Conservation (phyloP, 768 basidiomycete species). For the Megacollybia marginata region DNA sequence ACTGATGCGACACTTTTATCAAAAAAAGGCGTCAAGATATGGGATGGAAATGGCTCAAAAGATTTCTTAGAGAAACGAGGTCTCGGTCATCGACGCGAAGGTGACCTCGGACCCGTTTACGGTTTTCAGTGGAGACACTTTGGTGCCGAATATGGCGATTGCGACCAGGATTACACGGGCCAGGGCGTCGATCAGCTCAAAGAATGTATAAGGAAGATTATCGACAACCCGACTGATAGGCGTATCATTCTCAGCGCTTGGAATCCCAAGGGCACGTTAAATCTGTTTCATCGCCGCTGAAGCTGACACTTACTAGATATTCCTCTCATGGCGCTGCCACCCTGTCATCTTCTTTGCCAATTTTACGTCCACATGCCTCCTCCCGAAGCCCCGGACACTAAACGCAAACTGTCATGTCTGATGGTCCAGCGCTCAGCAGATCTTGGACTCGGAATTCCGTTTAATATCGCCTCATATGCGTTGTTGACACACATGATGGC, state of each 20-base stretch:
- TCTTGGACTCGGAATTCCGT: slow-evolving; percentile 93
- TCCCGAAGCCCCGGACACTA: slow-evolving; percentile 33
- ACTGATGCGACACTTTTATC: slow-evolving; percentile 77
- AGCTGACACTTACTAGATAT: slow-evolving; percentile 51
- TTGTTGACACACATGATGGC: slow-evolving; percentile 97
- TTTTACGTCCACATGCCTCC: slow-evolving; percentile 93
- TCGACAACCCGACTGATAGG: slow-evolving; percentile 86
- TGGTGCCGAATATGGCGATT: slow-evolving; percentile 74
- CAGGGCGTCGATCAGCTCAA: slow-evolving; percentile 88
- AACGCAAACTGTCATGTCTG: slow-evolving; percentile 80
- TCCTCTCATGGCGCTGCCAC: slow-evolving; percentile 90
- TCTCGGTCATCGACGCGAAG: slow-evolving; percentile 75
- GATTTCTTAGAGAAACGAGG: slow-evolving; percentile 83
- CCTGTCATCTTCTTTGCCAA: slow-evolving; percentile 98
- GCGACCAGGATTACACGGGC: slow-evolving; percentile 69
- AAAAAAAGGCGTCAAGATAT: slow-evolving; percentile 86
- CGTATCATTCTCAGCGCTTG: slow-evolving; percentile 94
- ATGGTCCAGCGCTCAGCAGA: slow-evolving; percentile 99
- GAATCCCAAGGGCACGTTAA: slow-evolving; percentile 83
- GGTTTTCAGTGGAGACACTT: slow-evolving; percentile 98
- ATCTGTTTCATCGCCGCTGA: not conserved
- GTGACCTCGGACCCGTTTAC: slow-evolving; percentile 95
- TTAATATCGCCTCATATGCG: slow-evolving; percentile 99
- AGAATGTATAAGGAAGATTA: slow-evolving; percentile 89
- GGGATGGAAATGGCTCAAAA: slow-evolving; percentile 93